Evolutionary conservation across 257 asterid species (phyloP).

Genomic region (Solanum stenotomum): DNA sequence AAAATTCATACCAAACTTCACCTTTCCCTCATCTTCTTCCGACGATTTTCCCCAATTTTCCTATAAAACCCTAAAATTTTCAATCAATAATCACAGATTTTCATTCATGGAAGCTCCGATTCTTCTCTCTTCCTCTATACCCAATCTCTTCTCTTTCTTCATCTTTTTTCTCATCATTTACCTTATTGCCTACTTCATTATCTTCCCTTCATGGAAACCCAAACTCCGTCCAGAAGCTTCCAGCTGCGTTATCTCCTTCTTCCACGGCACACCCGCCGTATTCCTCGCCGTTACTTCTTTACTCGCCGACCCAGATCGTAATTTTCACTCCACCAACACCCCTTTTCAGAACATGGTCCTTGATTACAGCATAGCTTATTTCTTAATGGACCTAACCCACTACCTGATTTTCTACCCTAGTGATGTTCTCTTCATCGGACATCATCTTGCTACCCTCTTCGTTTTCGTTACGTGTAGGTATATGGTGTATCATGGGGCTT

Average conservation of each 20-base stretch:
- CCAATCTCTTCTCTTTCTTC: conserved; percentile 42
- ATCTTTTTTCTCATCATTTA: conserved; percentile 32
- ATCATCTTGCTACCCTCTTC: conserved; percentile 77
- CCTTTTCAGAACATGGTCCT: conserved; percentile 53
- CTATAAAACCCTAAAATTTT: background rate
- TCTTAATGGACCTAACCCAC: conserved; percentile 80
- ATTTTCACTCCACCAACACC: conserved; percentile 61
- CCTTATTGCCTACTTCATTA: conserved; percentile 36
- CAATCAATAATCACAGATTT: background rate
- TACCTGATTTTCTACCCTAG: conserved; percentile 55
- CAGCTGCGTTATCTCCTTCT: conserved; percentile 74
- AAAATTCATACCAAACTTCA: background rate
- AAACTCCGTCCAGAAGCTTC: conserved; percentile 88
- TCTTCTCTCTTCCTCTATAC: background rate
- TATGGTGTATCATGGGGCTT: conserved; percentile 66
- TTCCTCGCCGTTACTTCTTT: conserved; percentile 48
- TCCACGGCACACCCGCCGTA: conserved; percentile 94
- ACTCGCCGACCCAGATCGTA: conserved; percentile 37
- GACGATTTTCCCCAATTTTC: background rate
- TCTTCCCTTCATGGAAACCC: conserved; percentile 54
- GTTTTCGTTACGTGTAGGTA: conserved; percentile 83
- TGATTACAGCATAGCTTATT: conserved; percentile 85
- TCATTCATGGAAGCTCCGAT: conserved; percentile 23
- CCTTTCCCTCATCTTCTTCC: background rate
- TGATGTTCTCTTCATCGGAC: conserved; percentile 78